A percentile compares a stretch with the other conserved stretches of the same genome.
Conservation (phyloP, 805 yeast species). For the Blastobotrys peoriensis region DNA sequence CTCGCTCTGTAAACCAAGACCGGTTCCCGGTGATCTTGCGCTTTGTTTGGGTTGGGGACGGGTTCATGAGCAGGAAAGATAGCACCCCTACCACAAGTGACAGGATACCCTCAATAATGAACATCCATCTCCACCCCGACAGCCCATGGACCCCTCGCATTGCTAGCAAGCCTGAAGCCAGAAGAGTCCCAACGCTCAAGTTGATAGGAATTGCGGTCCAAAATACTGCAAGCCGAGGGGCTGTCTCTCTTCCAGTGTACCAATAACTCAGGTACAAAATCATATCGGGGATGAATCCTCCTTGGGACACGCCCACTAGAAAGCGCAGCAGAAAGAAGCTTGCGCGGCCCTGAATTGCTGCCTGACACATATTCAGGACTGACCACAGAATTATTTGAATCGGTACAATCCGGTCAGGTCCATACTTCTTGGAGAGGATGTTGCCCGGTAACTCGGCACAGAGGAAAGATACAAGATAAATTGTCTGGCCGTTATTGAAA, state of each 20-base stretch:
- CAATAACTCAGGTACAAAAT: conserved; percentile 58
- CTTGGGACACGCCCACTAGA: conserved; percentile 50
- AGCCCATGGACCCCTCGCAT: conserved; percentile 39
- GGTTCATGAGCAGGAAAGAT: conserved; percentile 43
- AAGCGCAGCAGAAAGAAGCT: conserved; percentile 46
- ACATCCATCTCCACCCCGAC: conserved; percentile 59
- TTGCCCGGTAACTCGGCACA: conserved; percentile 61
- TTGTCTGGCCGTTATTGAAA: conserved; percentile 51
- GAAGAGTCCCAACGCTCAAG: conserved; percentile 37
- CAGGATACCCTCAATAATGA: conserved; percentile 51
- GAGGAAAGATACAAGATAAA: conserved; percentile 48
- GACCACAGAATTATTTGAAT: conserved; percentile 51
- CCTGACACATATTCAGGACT: conserved; percentile 47
- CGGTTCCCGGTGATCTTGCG: conserved; percentile 28
- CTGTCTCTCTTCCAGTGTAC: conserved; percentile 51
- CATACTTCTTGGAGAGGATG: conserved; percentile 52
- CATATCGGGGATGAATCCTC: conserved; percentile 59
- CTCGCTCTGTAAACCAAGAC: conserved; percentile 49
- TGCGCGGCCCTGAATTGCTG: conserved; percentile 34
- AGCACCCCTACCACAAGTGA: conserved; percentile 46
- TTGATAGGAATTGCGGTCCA: conserved; percentile 48
- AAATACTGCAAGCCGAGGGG: conserved; percentile 50
- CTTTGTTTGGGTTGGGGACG: conserved; percentile 47
- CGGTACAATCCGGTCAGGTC: conserved; percentile 60
- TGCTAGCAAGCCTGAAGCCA: conserved; percentile 47